Evolutionary conservation across 257 asterid genomes (phyloP), one percentile per base, ranked within the genome.

Genomic region (Salvia miltiorrhiza): DNA sequence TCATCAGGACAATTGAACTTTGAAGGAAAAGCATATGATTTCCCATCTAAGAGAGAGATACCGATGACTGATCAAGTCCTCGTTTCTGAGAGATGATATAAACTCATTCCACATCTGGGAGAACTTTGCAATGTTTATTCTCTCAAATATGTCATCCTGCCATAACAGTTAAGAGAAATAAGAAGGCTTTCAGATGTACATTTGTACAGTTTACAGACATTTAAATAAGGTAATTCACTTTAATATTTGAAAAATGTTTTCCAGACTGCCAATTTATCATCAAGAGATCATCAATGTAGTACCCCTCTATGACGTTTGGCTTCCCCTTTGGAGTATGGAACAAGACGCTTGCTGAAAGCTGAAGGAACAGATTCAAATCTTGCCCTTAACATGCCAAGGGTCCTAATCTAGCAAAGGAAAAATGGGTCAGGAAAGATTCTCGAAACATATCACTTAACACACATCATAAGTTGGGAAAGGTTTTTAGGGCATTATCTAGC

Each of bases 71-170:
- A 94, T 91, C 80, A 89, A 80, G 76, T 94, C 99, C 87, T 94
- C 99, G 75, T 83, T 82, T 79, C 99, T 87, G 88, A 94, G 58
- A 44, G 99, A 94, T 67, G 83, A 76, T 74, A 94, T 89, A 84
- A 94, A 94, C 76, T 94, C 99, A 75, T 94, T 94, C 99, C 99
- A 94, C 88, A 91, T 87, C 86, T 94, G 99, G 70, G 99, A 91
- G 83, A 94, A 94, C 85, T 88, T 94, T 14, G 97, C 96, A 66
- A 91, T 90, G 79, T 86, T 86, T 74, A 75, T 85, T 65, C 90
- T 77, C 59, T 81, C 93, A 81, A 80, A 60, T 9, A 80, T 39
- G 47, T 75, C 87, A 76, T 81, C 95, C 99, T 94, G 86, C 73
- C 77, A 85, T 62, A 72, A 70, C 30, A 67, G 70, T 66, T 65